Conservation (phyloP, 495 filamentous ascomycete genomes). For the Penicillium simplicissimum region DNA sequence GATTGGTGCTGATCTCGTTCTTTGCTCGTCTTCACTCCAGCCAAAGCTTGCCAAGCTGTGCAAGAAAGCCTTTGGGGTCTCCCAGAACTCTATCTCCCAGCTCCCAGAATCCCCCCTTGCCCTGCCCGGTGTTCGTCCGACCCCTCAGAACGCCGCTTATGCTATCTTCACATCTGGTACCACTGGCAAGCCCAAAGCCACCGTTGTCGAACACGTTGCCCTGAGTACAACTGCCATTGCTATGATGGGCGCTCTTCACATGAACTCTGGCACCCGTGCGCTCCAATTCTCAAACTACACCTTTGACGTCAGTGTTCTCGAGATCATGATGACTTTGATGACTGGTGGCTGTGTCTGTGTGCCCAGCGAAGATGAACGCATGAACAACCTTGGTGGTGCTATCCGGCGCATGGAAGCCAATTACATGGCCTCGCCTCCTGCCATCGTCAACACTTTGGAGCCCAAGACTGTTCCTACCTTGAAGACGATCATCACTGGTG, state of each 20-base stretch:
- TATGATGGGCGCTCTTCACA: slow-evolving; percentile 41
- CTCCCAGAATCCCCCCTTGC: slow-evolving; percentile 28
- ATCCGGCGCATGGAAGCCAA: slow-evolving; percentile 45
- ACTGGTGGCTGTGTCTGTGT: slow-evolving; percentile 65
- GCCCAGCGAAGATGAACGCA: slow-evolving; percentile 58
- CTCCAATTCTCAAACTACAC: slow-evolving; percentile 71
- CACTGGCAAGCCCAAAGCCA: slow-evolving; percentile 53
- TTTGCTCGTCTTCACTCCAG: slow-evolving; percentile 39
- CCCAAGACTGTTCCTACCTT: slow-evolving; percentile 52
- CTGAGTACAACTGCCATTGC: slow-evolving; percentile 36
- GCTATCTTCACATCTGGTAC: slow-evolving; percentile 54
- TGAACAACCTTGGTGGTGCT: slow-evolving; percentile 46
- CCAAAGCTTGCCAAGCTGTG: slow-evolving; percentile 35
- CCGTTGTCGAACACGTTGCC: slow-evolving; percentile 45
- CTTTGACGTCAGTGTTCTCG: slow-evolving; percentile 66
- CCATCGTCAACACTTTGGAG: slow-evolving; percentile 48
- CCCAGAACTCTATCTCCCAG: slow-evolving; percentile 28
- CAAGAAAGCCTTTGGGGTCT: slow-evolving; percentile 33
- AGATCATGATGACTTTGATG: slow-evolving; percentile 66
- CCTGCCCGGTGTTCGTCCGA: slow-evolving; percentile 16
- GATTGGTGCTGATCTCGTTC: slow-evolving; percentile 38
- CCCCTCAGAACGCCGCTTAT: slow-evolving; percentile 41
- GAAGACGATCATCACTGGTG: slow-evolving; percentile 51
- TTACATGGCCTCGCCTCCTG: slow-evolving; percentile 42
- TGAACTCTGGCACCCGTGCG: slow-evolving; percentile 54